phyloP scores from a whole-genome alignment of 805 yeast species.

The Torulaspora franciscae region DNA sequence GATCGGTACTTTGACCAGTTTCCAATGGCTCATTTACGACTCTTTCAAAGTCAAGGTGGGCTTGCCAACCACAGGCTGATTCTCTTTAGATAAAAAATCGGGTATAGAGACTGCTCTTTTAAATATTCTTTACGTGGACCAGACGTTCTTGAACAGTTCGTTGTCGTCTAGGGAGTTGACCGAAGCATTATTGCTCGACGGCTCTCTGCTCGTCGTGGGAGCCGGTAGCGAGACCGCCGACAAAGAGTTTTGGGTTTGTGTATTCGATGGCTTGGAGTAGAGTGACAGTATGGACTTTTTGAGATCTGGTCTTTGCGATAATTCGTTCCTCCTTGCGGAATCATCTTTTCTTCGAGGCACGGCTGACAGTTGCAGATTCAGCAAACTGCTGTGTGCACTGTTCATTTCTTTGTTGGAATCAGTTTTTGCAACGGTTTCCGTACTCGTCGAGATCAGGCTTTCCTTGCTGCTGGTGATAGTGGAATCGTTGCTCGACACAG shows the following conservation, averaged over 20 bases:
- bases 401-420: background rate
- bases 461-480: slow-evolving; percentile 11
- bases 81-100: background rate
- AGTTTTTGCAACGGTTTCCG: background rate
- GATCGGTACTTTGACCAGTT: slow-evolving; percentile 96
- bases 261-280: slow-evolving; percentile 55
- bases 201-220: slow-evolving; percentile 6
- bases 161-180: slow-evolving; percentile 45
- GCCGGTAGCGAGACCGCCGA: slow-evolving; percentile 24
- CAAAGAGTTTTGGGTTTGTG: slow-evolving; percentile 10
- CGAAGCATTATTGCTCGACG: slow-evolving; percentile 12
- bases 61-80: slow-evolving; percentile 87
- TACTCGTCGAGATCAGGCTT: slow-evolving; percentile 2
- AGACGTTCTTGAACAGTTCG: slow-evolving; percentile 64
- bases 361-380: slow-evolving; percentile 13
- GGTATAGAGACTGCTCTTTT: slow-evolving; percentile 4
- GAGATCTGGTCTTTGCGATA: slow-evolving; percentile 63
- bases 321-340: slow-evolving; percentile 1
- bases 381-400: slow-evolving; percentile 14
- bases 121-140: slow-evolving; percentile 38
- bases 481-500: slow-evolving; percentile 12
- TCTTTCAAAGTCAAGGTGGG: slow-evolving; percentile 94
- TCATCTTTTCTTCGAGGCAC: slow-evolving; percentile 11
- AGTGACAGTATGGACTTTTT: slow-evolving; percentile 88
- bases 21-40: slow-evolving; percentile 96